phyloP scores from a whole-genome alignment of 176 grass and related monocot species.

The Avena sativa region DNA sequence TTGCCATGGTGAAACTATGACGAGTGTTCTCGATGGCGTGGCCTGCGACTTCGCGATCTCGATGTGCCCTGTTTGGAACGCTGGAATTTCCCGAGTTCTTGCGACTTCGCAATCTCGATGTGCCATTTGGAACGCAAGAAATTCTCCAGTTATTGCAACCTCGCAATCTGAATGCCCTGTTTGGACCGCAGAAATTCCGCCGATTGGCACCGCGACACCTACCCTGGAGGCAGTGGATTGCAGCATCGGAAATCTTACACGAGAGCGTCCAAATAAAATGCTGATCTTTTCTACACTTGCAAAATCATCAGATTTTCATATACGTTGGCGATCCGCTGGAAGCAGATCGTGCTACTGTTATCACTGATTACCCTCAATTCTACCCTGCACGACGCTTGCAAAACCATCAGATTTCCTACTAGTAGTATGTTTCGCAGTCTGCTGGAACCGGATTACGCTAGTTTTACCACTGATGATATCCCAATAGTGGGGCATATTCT shows the following conservation, averaged over 20 bases:
- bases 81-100: neutral
- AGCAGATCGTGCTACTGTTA: neutral
- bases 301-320: neutral
- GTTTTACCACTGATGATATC: neutral
- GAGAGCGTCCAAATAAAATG: neutral
- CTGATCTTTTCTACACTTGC: neutral
- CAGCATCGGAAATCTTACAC: neutral
- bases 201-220: neutral
- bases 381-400: neutral
- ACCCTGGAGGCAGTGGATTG: neutral
- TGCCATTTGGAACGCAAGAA: neutral
- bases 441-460: neutral
- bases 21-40: conserved; percentile 8
- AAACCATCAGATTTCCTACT: neutral
- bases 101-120: neutral
- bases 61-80: neutral
- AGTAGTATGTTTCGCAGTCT: neutral
- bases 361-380: neutral
- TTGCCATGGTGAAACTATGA: conserved; percentile 22
- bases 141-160: neutral
- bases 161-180: neutral
- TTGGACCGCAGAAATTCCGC: neutral
- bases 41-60: neutral
- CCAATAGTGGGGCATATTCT: neutral
- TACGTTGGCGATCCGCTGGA: neutral